Base-by-base conservation (phyloP, 2,329 filamentous ascomycete genomes). In the Chrysoporthe cubensis region DNA sequence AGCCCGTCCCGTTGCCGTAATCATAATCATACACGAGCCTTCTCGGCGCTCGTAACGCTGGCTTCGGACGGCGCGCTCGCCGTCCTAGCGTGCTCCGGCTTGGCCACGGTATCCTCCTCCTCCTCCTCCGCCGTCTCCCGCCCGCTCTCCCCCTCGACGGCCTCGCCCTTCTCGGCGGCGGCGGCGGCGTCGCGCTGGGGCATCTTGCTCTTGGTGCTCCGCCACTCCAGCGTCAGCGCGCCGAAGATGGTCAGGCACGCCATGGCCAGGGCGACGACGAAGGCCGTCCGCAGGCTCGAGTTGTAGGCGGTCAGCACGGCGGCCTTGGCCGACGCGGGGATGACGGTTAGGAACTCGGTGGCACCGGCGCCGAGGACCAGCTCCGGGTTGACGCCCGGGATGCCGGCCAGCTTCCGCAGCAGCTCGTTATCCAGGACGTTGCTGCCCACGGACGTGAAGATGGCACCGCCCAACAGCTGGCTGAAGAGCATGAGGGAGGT, bases 211-310 rank as follows among this genome's bases (percentile, higher is more conserved):
- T 80, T 81, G 40, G 82, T 78, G 62, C 77, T 82, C 67, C 74
- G 85, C 88, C 88, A 92, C 78, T 91, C 85, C 71, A 91, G 84
- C 7, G 80, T 78, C 0, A 82, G 72, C 0, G 84, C 81, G 0
- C 87, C 89, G 8, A 90, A 48, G 16, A 90, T 80, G 4, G 82
- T 84, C 9, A 89, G 66, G 8, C 80, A 80, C 0, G 83, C 81
- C 73, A 89, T 78, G 1, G 85, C 83, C 8, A 90, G 79, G 1
- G 82, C 84, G 9, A 91, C 85, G 69, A 87, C 85, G 74, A 90
- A 92, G 0, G 84, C 84, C 67, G 83, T 78, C 1, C 83, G 82
- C 48, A 93, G 76, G 0, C 88, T 82, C 34, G 80, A 75, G 74
- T 91, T 92, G 78, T 93, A 93, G 0, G 83, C 87, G 0, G 65